Evolutionary conservation across 2,329 filamentous ascomycete genomes (phyloP).

Genomic region (Epichloe festucae): DNA sequence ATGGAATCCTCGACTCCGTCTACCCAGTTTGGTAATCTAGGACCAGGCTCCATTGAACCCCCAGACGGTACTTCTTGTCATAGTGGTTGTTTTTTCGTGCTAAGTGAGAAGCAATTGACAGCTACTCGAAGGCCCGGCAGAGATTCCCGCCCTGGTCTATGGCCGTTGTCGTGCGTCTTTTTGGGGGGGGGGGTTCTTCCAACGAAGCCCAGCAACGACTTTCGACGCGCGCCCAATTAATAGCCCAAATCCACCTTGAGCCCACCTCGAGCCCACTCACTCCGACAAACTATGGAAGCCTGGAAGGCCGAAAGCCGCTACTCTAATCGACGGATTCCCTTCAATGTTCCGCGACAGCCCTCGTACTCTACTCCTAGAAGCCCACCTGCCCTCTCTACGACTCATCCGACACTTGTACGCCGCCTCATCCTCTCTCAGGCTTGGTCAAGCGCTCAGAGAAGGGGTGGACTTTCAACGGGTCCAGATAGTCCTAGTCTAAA

Average conservation of each 20-base stretch:
- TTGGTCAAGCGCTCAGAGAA: neutral
- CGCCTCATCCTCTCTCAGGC: conserved; percentile 4
- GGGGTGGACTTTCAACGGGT: conserved; percentile 1
- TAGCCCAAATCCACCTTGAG: conserved; percentile 4
- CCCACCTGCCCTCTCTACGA: neutral
- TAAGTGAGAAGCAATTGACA: neutral
- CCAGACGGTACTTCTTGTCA: conserved; percentile 1
- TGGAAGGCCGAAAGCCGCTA: neutral
- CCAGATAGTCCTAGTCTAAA: conserved; percentile 2
- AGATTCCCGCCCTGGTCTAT: neutral
- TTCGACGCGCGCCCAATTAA: conserved; percentile 3
- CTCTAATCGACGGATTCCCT: neutral
- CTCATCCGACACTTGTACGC: conserved; percentile 5
- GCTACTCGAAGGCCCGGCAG: neutral
- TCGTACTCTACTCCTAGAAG: conserved; percentile 1
- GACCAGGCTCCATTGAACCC: conserved; percentile 2
- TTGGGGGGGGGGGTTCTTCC: neutral
- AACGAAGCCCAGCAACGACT: neutral
- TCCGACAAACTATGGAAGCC: neutral
- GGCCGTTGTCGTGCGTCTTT: conserved; percentile 1
- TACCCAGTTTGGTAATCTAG: conserved; percentile 1
- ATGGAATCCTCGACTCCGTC: conserved; percentile 4
- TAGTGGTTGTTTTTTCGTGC: neutral
- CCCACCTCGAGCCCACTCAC: conserved; percentile 3
- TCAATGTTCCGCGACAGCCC: neutral